Evolutionary conservation across 1,284 basidiomycete genomes (phyloP), one percentile per base, ranked within the genome.

Genomic region (Irpex sp.): DNA sequence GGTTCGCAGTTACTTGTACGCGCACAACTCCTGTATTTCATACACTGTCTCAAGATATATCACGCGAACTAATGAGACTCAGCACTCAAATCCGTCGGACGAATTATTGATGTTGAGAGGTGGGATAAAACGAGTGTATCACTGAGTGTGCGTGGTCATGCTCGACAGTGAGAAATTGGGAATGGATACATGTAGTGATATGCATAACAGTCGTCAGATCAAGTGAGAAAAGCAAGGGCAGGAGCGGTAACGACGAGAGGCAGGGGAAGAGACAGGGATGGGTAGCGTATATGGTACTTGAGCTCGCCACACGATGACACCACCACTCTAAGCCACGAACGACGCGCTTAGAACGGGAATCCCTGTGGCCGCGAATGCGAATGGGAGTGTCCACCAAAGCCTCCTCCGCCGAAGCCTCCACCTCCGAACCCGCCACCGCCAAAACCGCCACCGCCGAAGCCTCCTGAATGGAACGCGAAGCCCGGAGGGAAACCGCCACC

Each of bases 391-490:
- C 57, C 57, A 23, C 23, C 57, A 23, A 61, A 64, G 0, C 64
- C 67, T 18, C 69, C 66, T 10, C 57, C 57, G 19, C 53, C 58
- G 21, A 61, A 64, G 0, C 64, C 67, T n/a, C 69, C 66, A 33
- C 64, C 64, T 14, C 56, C 67, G 57, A 67, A 68, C 12, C 69
- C 69, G 12, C 67, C 65, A 18, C 70, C 69, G 7, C 67, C 67
- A 18, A 55, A 55, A 1, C 58, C 52, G 12, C 55, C 47, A 35
- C 33, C 12, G 3, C 58, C 37, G 47, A 49, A 36, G 16, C 66
- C 19, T 71, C 73, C 37, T 18, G 80, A 77, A 69, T 89, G 88
- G 65, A 85, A 82, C 2, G 86, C 79, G 69, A 90, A 88, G 9
- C 90, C 70, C 58, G 86, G 82, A 3, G 84, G 80, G 8, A 90